Base-by-base conservation (phyloP, 148 eudicot genomes). In the Suaeda aralocaspica region DNA sequence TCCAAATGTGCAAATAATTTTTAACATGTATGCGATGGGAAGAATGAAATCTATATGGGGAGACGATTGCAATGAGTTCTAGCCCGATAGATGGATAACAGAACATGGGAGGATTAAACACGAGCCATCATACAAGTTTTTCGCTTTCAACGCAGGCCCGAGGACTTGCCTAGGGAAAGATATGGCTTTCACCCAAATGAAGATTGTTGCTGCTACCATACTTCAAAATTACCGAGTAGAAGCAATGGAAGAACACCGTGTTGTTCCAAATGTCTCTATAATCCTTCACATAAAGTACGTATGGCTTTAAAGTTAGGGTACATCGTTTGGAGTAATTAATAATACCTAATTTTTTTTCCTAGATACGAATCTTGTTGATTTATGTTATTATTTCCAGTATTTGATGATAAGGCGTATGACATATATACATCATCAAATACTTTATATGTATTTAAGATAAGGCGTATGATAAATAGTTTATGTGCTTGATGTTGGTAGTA, bases 111-210 rank as follows among this genome's bases (percentile, higher is more conserved):
- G 67, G 53, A 59, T 76, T 36, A 81, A 50, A 36, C 82, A 84
- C 60, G 84, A 81, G 74, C 87, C 87, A 2, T 81, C 87, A 0
- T 81, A 76, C 31, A 84, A 84, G 72, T 81, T 84, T 41, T 49
- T 84, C 26, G 78, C 84, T 19, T 84, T 84, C 64, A 84, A 79
- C 33, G 75, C 87, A 0, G 87, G 87, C 1, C 87, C 87, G 6
- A 66, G 87, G 66, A 81, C 81, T 49, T 84, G 87, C 39, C 10
- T 81, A 31, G 87, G 87, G n/a, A 84, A 79, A 64, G 76, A 81
- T 16, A 82, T 81, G 74, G 80, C 82, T 9, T 84, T 84, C 56
- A 78, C 69, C 1, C 76, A 70, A 53, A 75, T 79, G 76, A 79
- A 75, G 51, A 24, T 48, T 0, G 69, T 67, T 6, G 76, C 33